Conservation (phyloP, 805 yeast species). For the Wickerhamomyces rabaulensis region DNA sequence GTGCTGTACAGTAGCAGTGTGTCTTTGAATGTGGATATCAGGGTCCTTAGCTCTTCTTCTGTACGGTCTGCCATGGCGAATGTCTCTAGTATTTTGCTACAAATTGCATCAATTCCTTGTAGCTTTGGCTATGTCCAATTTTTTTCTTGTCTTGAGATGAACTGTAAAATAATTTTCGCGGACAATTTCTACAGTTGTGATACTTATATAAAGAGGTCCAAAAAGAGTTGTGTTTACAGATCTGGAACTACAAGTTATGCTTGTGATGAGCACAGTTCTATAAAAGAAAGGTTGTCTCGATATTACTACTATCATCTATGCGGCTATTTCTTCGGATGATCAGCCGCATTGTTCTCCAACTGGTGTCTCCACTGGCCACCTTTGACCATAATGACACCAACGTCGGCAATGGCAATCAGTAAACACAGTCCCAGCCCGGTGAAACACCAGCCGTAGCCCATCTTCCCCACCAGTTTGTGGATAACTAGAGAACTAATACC, state of each 20-base stretch:
- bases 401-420: slow-evolving; percentile 4
- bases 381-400: slow-evolving; percentile 2
- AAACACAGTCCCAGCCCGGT: slow-evolving; percentile 36
- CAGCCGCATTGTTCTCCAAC: not conserved
- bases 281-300: no score
- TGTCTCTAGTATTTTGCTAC: no score
- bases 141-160: not conserved
- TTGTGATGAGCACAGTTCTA: no score
- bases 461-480: slow-evolving; percentile 26
- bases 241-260: no score
- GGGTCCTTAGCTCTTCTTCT: not conserved
- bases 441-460: slow-evolving; percentile 53
- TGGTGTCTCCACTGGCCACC: slow-evolving; percentile 7
- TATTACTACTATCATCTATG: no score
- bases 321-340: no score
- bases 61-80: not conserved
- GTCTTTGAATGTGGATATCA: not conserved
- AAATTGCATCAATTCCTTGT: no score
- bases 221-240: no score
- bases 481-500: slow-evolving; percentile 46
- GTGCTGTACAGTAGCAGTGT: not conserved
- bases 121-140: no score
- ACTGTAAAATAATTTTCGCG: not conserved
- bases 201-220: no score
- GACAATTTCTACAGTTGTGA: not conserved